Evolutionary conservation across 73 alveolate genomes (phyloP).

Genomic region (Urostyla sp.): DNA sequence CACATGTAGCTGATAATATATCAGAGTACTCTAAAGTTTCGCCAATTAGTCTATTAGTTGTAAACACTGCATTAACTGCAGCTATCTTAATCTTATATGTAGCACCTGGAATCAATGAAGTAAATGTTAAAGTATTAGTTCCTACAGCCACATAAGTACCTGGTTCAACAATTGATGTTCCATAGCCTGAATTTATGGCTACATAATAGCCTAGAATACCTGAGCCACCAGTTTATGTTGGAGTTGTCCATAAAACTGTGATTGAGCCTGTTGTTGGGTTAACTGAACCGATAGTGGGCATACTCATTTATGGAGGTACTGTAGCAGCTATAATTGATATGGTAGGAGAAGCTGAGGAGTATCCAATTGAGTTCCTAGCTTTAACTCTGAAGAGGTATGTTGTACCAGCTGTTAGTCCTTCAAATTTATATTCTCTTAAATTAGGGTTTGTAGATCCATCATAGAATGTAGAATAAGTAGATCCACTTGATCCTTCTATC

Average conservation of each 20-base stretch:
- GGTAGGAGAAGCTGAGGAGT: conserved; percentile 55
- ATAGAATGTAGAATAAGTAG: conserved; percentile 37
- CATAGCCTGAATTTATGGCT: conserved; percentile 58
- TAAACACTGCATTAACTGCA: conserved; percentile 46
- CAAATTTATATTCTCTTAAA: conserved; percentile 27
- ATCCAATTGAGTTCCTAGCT: conserved; percentile 57
- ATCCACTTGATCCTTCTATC: conserved; percentile 61
- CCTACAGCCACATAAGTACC: neutral
- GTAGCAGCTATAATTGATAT: conserved; percentile 60
- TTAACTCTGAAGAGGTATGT: conserved; percentile 58
- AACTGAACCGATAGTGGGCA: conserved; percentile 53
- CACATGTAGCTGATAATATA: conserved; percentile 5
- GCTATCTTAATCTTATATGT: conserved; percentile 63
- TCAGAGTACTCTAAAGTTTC: conserved; percentile 48
- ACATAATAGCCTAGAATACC: conserved; percentile 58
- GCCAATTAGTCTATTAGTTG: conserved; percentile 42
- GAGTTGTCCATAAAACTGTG: conserved; percentile 48
- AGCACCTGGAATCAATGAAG: conserved; percentile 62
- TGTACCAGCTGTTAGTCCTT: conserved; percentile 67
- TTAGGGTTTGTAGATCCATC: conserved; percentile 72
- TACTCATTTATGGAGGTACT: conserved; percentile 35
- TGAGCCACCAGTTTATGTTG: conserved; percentile 65
- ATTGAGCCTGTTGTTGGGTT: conserved; percentile 24
- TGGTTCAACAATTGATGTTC: conserved; percentile 53
- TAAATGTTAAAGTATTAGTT: conserved; percentile 48